phyloP scores from a whole-genome alignment of 306 rosid genomes.

The Delonix regia region DNA sequence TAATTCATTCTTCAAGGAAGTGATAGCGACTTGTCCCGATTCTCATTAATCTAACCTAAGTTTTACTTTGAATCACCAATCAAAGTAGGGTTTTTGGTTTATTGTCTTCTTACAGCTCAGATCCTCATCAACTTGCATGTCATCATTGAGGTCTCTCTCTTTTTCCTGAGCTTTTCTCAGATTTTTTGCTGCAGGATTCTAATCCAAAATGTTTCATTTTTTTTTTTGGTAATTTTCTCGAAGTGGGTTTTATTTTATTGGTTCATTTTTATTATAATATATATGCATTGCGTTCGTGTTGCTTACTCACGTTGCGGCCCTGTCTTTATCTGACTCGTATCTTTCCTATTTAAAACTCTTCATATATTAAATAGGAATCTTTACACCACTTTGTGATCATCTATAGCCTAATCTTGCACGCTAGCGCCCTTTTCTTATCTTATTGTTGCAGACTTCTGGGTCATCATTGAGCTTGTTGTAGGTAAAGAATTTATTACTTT shows the following conservation, averaged over 20 bases:
- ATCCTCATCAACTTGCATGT: conserved; percentile 37
- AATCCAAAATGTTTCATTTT: neutral
- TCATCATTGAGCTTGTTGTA: conserved; percentile 43
- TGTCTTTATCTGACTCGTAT: conserved; percentile 46
- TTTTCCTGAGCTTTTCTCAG: neutral
- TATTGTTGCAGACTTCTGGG: conserved; percentile 56
- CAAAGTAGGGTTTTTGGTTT: neutral
- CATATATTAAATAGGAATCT: conserved; percentile 37
- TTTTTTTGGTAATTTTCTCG: neutral
- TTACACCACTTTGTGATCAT: conserved; percentile 43
- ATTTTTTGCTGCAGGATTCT: neutral
- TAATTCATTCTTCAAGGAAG: conserved; percentile 25
- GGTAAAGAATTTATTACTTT: conserved; percentile 48
- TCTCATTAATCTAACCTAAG: neutral
- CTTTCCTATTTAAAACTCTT: neutral
- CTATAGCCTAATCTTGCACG: conserved; percentile 55
- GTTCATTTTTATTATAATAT: neutral
- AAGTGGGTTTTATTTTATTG: neutral
- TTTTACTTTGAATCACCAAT: neutral
- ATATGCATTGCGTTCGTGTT: conserved; percentile 32
- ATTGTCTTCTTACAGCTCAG: conserved; percentile 34
- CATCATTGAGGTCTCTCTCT: neutral
- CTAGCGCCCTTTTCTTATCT: conserved; percentile 45
- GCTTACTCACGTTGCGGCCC: conserved; percentile 34
- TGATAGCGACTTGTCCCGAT: conserved; percentile 15